Conservation (phyloP, 2,329 filamentous ascomycete species). For the Phyllosticta citribraziliensis region DNA sequence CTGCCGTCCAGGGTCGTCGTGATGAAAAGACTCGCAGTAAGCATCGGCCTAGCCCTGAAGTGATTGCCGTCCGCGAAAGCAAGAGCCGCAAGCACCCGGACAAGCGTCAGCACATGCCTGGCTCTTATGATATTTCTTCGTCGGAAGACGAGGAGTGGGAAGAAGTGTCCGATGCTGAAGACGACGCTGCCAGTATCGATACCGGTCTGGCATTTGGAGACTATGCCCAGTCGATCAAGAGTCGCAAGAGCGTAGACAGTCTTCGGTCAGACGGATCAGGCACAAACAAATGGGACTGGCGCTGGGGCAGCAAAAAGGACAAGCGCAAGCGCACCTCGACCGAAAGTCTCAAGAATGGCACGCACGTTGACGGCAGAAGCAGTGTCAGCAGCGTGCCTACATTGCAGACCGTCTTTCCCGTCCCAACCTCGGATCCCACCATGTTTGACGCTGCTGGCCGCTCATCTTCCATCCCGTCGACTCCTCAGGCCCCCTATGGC, state of each 20-base stretch:
- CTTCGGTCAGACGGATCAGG: slow-evolving; percentile 44
- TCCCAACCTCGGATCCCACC: slow-evolving; percentile 55
- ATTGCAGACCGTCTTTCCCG: slow-evolving; percentile 56
- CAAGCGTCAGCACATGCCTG: slow-evolving; percentile 16
- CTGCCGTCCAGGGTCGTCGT: slow-evolving; percentile 29
- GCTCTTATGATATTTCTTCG: slow-evolving; percentile 14
- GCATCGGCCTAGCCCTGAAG: slow-evolving; percentile 18
- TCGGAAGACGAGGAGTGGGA: slow-evolving; percentile 42
- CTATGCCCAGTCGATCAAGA: slow-evolving; percentile 22
- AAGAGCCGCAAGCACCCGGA: slow-evolving; percentile 15
- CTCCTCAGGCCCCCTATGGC: slow-evolving; percentile 24
- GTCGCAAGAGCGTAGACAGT: slow-evolving; percentile 40
- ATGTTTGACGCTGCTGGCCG: slow-evolving; percentile 48
- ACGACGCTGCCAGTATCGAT: slow-evolving; percentile 38
- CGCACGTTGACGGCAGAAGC: slow-evolving; percentile 36
- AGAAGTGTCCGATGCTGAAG: slow-evolving; percentile 29
- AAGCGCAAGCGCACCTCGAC: slow-evolving; percentile 17
- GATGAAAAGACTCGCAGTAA: slow-evolving; percentile 16
- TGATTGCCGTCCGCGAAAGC: slow-evolving; percentile 26
- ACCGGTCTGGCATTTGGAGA: slow-evolving; percentile 54
- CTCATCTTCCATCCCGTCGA: slow-evolving; percentile 38
- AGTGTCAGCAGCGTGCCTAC: slow-evolving; percentile 36
- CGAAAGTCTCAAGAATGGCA: slow-evolving; percentile 24
- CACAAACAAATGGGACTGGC: slow-evolving; percentile 50
- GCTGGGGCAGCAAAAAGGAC: slow-evolving; percentile 45